A percentile compares a stretch with the other conserved stretches of the same genome.
phyloP scores from a whole-genome alignment of 1,139 yeast genomes.

The Blastobotrys serpentis region DNA sequence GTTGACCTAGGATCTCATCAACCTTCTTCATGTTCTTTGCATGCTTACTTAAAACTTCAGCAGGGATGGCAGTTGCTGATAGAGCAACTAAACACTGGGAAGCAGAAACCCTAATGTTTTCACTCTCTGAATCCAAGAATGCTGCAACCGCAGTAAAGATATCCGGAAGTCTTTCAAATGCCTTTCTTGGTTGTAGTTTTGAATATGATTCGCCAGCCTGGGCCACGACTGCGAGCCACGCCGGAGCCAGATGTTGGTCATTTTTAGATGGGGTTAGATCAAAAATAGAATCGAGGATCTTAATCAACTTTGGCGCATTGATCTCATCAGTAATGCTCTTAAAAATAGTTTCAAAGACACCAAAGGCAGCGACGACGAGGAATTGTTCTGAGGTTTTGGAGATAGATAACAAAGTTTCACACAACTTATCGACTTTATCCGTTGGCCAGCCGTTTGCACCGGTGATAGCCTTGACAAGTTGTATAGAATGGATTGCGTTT shows the following conservation, averaged over 20 bases:
- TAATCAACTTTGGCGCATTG: constrained; percentile 54
- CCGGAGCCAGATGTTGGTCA: constrained; percentile 83
- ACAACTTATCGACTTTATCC: constrained; percentile 62
- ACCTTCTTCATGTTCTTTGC: constrained; percentile 45
- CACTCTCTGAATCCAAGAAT: constrained; percentile 65
- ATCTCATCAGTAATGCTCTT: constrained; percentile 67
- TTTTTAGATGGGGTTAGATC: constrained; percentile 78
- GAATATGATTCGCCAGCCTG: constrained; percentile 77
- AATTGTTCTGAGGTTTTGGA: constrained; percentile 83
- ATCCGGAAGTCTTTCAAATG: constrained; percentile 56
- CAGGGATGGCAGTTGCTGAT: constrained; percentile 63
- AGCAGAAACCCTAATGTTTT: constrained; percentile 71
- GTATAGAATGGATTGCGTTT: constrained; percentile 71
- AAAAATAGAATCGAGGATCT: constrained; percentile 67
- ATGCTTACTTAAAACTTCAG: constrained; percentile 52
- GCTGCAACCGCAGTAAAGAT: constrained; percentile 57
- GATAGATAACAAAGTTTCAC: constrained; percentile 71
- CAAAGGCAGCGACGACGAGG: constrained; percentile 75
- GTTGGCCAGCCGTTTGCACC: constrained; percentile 82
- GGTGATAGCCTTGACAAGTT: constrained; percentile 66
- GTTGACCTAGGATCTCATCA: constrained; percentile 57
- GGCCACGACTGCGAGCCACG: constrained; percentile 94
- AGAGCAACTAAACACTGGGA: constrained; percentile 85
- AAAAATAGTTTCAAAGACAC: constrained; percentile 83
- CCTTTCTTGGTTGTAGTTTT: constrained; percentile 54